A percentile compares a stretch with the other conserved stretches of the same genome.
These are phyloP conservation scores for Kazachstania africana DNA, from an alignment of 805 yeast species.

Conservation along the genomic window DNA sequence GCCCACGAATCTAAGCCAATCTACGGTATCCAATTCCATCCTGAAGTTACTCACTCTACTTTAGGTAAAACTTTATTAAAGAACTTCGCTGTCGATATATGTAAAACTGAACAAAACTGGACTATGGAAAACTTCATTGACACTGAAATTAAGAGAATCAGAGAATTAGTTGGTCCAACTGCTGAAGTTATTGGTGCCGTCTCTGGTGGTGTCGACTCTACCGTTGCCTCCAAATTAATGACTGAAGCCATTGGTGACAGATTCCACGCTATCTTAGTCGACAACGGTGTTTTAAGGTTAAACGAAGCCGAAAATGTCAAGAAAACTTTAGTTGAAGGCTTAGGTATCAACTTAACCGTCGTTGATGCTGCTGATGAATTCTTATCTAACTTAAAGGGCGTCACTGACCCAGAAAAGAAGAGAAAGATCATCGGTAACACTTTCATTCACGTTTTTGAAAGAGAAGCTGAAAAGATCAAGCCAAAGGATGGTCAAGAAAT, in stretches of 20 bases:
- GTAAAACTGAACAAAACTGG: conserved; percentile 86
- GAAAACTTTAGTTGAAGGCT: conserved; percentile 80
- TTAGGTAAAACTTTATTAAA: conserved; percentile 79
- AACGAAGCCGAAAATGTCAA: conserved; percentile 86
- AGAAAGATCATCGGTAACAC: conserved; percentile 98
- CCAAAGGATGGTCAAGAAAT: conserved; percentile 84
- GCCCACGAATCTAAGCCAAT: conserved; percentile 61
- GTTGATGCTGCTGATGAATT: conserved; percentile 91
- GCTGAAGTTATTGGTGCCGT: conserved; percentile 99
- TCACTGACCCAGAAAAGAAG: conserved; percentile 97
- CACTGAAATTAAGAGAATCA: conserved; percentile 88
- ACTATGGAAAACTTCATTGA: conserved; percentile 96
- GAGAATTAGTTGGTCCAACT: conserved; percentile 85
- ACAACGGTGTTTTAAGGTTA: conserved; percentile 93
- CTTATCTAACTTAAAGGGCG: conserved; percentile 75
- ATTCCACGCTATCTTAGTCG: conserved; percentile 96
- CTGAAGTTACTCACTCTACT: conserved; percentile 93
- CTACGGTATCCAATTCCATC: conserved; percentile 97
- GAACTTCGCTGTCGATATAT: conserved; percentile 88
- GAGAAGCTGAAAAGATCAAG: conserved; percentile 83
- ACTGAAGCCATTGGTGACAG: conserved; percentile 97
- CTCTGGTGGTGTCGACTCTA: conserved; percentile 98
- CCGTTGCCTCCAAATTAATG: conserved; percentile 97
- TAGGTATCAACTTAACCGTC: conserved; percentile 89
- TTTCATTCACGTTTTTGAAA: conserved; percentile 92